phyloP scores from a whole-genome alignment of 805 yeast species.

The Myxozyma melibiosi region DNA sequence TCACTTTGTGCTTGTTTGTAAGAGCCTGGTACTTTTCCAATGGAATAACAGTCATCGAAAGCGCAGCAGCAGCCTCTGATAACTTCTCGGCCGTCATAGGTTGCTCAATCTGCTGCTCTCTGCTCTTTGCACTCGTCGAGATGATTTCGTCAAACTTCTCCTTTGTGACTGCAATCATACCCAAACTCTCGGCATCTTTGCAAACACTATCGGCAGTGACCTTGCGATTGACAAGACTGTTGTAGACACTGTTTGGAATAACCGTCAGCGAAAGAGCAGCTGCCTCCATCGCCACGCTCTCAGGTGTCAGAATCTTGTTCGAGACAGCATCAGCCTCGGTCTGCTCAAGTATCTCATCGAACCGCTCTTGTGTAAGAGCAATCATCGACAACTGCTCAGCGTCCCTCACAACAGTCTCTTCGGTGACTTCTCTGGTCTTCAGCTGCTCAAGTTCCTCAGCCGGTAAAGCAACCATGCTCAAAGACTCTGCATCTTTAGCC shows the following conservation, averaged over 20 bases:
- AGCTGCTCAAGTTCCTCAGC: conserved; percentile 1
- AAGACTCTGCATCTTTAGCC: conserved; percentile 4
- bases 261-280: conserved; percentile 13
- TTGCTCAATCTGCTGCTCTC: not conserved
- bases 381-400: conserved; percentile 30
- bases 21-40: not conserved
- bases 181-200: conserved; percentile 27
- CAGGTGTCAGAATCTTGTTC: conserved; percentile 7
- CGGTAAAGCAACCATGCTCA: conserved; percentile 23
- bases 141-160: conserved; percentile 33
- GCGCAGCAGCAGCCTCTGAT: conserved; percentile 2
- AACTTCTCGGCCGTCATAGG: not conserved
- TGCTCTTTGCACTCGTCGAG: not conserved
- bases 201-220: conserved; percentile 14
- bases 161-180: conserved; percentile 34
- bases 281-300: conserved; percentile 15
- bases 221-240: conserved; percentile 1
- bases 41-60: conserved; percentile 18
- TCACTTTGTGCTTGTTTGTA: not conserved
- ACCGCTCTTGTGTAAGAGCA: conserved; percentile 36
- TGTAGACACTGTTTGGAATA: conserved; percentile 9
- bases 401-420: conserved; percentile 9
- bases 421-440: conserved; percentile 1
- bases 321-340: conserved; percentile 9
- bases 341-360: conserved; percentile 25